Evolutionary conservation across 2,329 filamentous ascomycete species (phyloP), one percentile per base, ranked within the genome.

Genomic region (Ophiocordyceps camponoti-saundersi): DNA sequence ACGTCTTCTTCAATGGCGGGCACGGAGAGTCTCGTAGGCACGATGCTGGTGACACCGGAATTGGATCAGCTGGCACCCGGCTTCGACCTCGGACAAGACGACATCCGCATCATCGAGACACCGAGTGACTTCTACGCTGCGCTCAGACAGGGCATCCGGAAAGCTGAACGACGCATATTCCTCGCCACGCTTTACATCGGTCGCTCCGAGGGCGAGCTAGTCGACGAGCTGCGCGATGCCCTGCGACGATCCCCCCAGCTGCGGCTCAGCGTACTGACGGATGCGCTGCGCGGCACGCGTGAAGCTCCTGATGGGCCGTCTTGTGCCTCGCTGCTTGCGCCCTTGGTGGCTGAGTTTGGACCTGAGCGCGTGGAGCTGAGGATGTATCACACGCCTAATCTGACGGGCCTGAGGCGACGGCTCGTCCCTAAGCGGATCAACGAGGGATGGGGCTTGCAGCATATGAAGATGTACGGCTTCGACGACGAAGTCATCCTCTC

Each of bases 401-500:
- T 98, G 52, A 94, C 85, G 3, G 92, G 92, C 0, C 55, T 93
- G 48, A 77, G 82, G 45, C 96, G 96, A 65, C 80, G 80, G 56
- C 70, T 85, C 53, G 77, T 96, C 2, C 92, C 92, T 0, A 85
- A 79, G 59, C 75, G 92, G 20, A 90, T 98, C 60, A 98, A 98
- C 55, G 92, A 98, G 65, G 92, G 92, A 18, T 98, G 92, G 92
- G 92, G 92, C 1, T 66, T 98, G 50, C 92, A 98, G 61, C 92
- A 98, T 60, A 98, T 98, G 90, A 98, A 98, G 71, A 71, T 98
- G 0, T 98, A 98, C 56, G 92, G 92, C 0, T 70, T 95, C 21
- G 92, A 98, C 56, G 88, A 98, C 57, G 88, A 95, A 62, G 83
- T 98, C 48, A 90, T 98, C 53, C 77, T 98, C 56, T 94, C 89